Evolutionary conservation across 441 rosid species (phyloP), one percentile per base, ranked within the genome.

Genomic region (Eugenia klotzschiana): DNA sequence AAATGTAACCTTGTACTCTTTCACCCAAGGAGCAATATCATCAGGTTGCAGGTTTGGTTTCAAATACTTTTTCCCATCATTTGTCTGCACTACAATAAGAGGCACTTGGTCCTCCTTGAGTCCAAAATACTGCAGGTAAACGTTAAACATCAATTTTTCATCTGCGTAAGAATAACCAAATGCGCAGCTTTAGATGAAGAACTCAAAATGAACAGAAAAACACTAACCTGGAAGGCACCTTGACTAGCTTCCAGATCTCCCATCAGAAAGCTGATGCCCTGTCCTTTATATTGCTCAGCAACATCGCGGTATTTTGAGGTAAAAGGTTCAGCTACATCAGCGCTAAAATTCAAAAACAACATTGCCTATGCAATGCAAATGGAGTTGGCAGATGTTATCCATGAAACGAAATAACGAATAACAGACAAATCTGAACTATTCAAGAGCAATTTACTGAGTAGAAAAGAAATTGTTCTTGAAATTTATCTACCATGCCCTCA

Each of bases 191-290:
- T 16, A 53, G 79, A 43, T 74, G 25, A 85, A 51, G 58, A 73
- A 80, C 40, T 54, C 84, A 20, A 84, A 43, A 27, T 49, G 79
- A 40, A 85, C 53, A 83, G 8, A 7, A 83, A 18, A 86, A 20
- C 15, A 29, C 92, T 16, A 77, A 97, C 99, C 97, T 95, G 94
- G 80, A 97, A 89, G 57, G 97, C 98, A 85, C 91, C 93, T 91
- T 95, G 91, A 92, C 97, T 89, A 82, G 89, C 91, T 79, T 95
- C 98, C 37, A 91, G 79, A 86, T 97, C 98, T 88, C 98, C 99
- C 87, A 94, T 26, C 89, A 97, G 89, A 89, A 97, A 97, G 83
- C 89, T 41, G 80, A 94, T 81, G 83, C 89, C 95, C 81, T 92
- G 85, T 84, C 95, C 97, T 87, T 89, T 97, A 92, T 87, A 90